Evolutionary conservation across 1,139 yeast genomes (phyloP), one percentile per base, ranked within the genome.

Genomic region (Saccharomyces hybrid): DNA sequence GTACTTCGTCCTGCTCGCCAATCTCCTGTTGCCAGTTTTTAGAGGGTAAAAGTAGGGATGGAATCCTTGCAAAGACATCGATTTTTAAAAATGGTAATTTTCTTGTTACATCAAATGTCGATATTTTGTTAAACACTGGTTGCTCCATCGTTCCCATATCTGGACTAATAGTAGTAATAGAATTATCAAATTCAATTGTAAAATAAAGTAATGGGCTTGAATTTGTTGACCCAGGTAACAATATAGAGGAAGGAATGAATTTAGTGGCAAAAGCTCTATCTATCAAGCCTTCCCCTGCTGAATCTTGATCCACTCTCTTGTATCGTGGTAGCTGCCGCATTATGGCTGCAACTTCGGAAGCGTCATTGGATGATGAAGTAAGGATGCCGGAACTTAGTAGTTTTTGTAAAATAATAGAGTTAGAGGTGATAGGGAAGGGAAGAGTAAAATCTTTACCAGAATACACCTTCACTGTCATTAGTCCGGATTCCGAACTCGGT

Each of bases 71-170:
- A 67, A 86, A 90, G 44, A 87, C 78, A 69, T 86, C 90, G 52
- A 89, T 74, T 60, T 80, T 83, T 56, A 83, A 68, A 51, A 72
- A 80, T 66, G 75, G 82, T 66, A 70, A 70, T 68, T 61, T 71
- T 60, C 87, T 80, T 14, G 95, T 84, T 30, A 90, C 95, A 76
- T 93, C 98, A 68, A 93, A 91, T 13, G 91, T 83, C 9, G 95
- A 87, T 26, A 88, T 89, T 62, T 87, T 87, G 69, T 89, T 91
- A 83, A 96, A 93, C 26, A 76, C 75, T 2, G 90, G 88, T 50
- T 74, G 69, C 31, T 77, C 75, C 54, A 83, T 73, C 0, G 88
- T 78, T 11, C 96, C 96, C 56, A 80, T 77, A 48, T 82, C 81
- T 2, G 96, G 90, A 61, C 88, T 95, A 53, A 88, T 79, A 20